A percentile compares a stretch with the other conserved stretches of the same genome.
phyloP scores from a whole-genome alignment of 768 basidiomycete genomes.

The Leucosporidium scottii region DNA sequence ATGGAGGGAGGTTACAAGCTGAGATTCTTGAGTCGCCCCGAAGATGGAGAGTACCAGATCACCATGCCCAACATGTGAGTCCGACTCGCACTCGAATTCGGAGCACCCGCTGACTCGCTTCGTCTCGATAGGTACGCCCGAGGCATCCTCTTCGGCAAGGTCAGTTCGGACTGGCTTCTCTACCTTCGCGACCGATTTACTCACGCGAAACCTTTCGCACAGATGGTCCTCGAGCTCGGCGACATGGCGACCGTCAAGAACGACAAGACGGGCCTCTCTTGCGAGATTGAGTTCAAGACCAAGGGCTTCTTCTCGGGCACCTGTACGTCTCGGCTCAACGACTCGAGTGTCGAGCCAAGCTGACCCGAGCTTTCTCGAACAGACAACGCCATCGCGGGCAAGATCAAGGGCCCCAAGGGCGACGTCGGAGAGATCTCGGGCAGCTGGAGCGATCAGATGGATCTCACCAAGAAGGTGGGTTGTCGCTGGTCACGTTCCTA shows the following conservation, averaged over 20 bases:
- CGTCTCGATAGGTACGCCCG: slow-evolving; percentile 40
- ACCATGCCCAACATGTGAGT: slow-evolving; percentile 96
- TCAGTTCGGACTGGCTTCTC: slow-evolving; percentile 41
- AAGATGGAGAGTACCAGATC: slow-evolving; percentile 63
- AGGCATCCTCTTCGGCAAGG: slow-evolving; percentile 47
- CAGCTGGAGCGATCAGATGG: slow-evolving; percentile 85
- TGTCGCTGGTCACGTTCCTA: not conserved
- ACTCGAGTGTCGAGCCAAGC: not conserved
- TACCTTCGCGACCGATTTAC: too few species aligned
- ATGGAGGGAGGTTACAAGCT: slow-evolving; percentile 75
- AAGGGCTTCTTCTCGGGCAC: slow-evolving; percentile 99
- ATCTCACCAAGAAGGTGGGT: slow-evolving; percentile 65
- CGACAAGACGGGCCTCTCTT: slow-evolving; percentile 62
- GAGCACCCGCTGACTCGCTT: not conserved
- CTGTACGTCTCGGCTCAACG: not conserved
- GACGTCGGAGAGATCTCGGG: slow-evolving; percentile 83
- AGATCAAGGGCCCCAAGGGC: slow-evolving; percentile 56
- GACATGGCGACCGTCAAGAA: slow-evolving; percentile 81
- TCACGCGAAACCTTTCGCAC: too few species aligned
- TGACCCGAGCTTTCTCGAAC: slow-evolving; percentile 38
- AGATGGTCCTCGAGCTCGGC: slow-evolving; percentile 93
- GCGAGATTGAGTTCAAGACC: slow-evolving; percentile 94
- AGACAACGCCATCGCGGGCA: slow-evolving; percentile 77
- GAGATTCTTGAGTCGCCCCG: slow-evolving; percentile 27
- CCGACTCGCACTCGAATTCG: not conserved